phyloP scores from a whole-genome alignment of 805 yeast species.

The Starmerella asiatica region DNA sequence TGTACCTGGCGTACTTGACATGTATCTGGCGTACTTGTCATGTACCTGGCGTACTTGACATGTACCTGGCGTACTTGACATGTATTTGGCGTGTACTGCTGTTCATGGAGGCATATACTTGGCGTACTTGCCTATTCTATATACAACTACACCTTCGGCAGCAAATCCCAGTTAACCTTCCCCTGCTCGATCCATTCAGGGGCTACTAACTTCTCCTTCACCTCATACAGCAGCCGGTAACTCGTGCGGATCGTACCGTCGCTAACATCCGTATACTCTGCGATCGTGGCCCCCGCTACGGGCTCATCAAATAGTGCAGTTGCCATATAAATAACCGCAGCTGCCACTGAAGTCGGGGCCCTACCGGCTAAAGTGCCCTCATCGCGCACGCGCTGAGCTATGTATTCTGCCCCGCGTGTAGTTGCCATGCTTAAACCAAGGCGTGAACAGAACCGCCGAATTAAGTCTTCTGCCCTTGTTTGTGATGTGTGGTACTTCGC shows the following conservation, averaged over 20 bases:
- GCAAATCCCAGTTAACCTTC: slow-evolving; percentile 40
- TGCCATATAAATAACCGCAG: slow-evolving; percentile 91
- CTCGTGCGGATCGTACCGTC: slow-evolving; percentile 95
- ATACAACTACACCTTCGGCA: slow-evolving; percentile 28
- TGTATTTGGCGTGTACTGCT: too few species aligned
- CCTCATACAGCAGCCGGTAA: slow-evolving; percentile 68
- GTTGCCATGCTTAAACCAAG: slow-evolving; percentile 74
- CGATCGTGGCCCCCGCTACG: slow-evolving; percentile 63
- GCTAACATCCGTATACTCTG: slow-evolving; percentile 88
- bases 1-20: too few species aligned
- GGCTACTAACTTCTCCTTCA: slow-evolving; percentile 57
- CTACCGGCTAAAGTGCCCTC: slow-evolving; percentile 91
- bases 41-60: too few species aligned
- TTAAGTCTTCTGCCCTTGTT: slow-evolving; percentile 85
- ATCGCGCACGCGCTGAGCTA: slow-evolving; percentile 79
- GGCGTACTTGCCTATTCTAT: too few species aligned
- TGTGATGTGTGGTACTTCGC: slow-evolving; percentile 51
- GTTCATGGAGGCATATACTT: too few species aligned
- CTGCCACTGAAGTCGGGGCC: slow-evolving; percentile 94
- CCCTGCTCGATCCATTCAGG: slow-evolving; percentile 63
- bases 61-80: too few species aligned
- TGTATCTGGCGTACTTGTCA: too few species aligned
- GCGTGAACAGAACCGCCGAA: slow-evolving; percentile 91
- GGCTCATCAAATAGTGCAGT: slow-evolving; percentile 70
- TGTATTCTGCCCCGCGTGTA: slow-evolving; percentile 83